Conservation (phyloP, 768 basidiomycete species). For the Hygrocybe coccinea region DNA sequence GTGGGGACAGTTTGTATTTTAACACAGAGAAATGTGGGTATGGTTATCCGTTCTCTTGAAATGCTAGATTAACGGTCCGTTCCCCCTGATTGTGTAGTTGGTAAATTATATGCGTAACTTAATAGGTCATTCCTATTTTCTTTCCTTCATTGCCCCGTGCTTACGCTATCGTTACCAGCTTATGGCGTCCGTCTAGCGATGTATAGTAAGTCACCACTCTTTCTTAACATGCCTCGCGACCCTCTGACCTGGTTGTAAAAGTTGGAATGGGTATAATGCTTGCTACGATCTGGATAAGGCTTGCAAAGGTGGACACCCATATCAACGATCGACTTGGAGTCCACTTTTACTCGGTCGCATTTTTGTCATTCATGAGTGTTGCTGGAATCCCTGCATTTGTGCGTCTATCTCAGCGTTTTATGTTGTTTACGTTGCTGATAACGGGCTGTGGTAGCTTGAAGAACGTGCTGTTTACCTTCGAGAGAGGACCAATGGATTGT, state of each 20-base stretch:
- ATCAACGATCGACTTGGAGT: constrained; percentile 49
- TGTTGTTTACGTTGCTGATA: neutral
- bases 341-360: constrained; percentile 54
- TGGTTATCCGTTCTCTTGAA: neutral
- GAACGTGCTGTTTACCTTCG: constrained; percentile 54
- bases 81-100: neutral
- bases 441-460: constrained; percentile 30
- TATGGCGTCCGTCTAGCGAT: constrained; percentile 34
- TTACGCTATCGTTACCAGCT: neutral
- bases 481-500: constrained; percentile 55
- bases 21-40: neutral
- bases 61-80: neutral
- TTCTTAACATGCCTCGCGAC: neutral
- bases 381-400: constrained; percentile 46
- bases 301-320: constrained; percentile 36
- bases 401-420: constrained; percentile 31
- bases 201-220: constrained; percentile 39
- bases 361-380: constrained; percentile 48
- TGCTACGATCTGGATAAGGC: constrained; percentile 47
- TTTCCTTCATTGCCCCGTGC: neutral
- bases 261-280: constrained; percentile 42
- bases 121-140: neutral
- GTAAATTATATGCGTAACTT: neutral
- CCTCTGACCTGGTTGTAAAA: neutral
- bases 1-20: neutral